Evolutionary conservation across 2,329 filamentous ascomycete species (phyloP), one percentile per base, ranked within the genome.

Genomic region (Atkinsonella hypoxylon): DNA sequence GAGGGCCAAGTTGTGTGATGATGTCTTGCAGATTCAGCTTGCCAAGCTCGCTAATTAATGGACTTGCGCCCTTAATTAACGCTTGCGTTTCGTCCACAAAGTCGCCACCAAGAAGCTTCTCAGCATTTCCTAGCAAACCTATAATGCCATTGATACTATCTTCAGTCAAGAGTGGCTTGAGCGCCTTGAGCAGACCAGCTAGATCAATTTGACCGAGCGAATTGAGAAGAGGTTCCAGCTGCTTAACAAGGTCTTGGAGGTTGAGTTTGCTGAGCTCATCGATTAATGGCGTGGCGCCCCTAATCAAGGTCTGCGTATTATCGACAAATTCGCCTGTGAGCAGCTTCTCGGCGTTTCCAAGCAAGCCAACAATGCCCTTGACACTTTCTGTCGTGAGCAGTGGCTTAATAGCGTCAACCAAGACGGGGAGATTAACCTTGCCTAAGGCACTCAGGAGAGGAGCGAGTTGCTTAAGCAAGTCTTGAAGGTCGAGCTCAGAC

Each of bases 261-360:
- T 65, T 56, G 1, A 60, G 43, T 2, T 59, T 53, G 1, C 57
- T 20, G 4, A 54, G 46, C 26, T 41, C 41, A 4, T 60, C 63
- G 12, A 68, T 47, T 4, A 60, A 56, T 1, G 58, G 53, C 22
- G 63, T 59, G 0, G 66, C 67, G 6, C 67, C 67, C 0, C 55
- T 55, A 12, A 70, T 55, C 2, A 70, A 54, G 3, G 57, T 53
- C 5, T 64, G 57, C 0, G 68, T 55, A 1, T 64, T 64, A 22
- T 62, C 58, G 30, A 71, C 57, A 0, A 63, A 63, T 0, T 67
- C 58, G 4, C 62, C 53, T 1, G 62, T 63, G 0, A 70, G 56
- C 0, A 66, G 59, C 4, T 58, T 49, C 46, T 63, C 58, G 0
- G 66, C 61, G 32, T 69, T 62, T 7, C 62, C 58, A 6, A 69